Evolutionary conservation across 169 alveolate genomes (phyloP).

Genomic region (Cyclospora cayetanensis): DNA sequence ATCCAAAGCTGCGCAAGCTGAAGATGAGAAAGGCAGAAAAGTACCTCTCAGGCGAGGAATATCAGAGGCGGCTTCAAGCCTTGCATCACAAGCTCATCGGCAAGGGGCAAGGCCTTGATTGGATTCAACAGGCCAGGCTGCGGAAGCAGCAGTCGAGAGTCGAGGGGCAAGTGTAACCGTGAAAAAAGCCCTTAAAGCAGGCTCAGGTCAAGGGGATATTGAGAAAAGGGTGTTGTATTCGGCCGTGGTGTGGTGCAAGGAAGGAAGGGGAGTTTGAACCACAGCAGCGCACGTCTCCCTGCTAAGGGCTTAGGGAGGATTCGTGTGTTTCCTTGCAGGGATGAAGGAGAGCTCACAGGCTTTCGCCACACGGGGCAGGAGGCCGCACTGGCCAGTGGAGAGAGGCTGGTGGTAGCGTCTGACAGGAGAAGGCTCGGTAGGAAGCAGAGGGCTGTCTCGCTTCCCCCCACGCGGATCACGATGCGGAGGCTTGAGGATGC

Average conservation of each 20-base stretch:
- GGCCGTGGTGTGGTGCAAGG: not conserved
- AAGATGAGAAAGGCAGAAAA: not conserved
- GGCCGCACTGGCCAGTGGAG: not conserved
- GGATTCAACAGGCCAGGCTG: constrained; percentile 38
- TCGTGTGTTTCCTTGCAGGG: not conserved
- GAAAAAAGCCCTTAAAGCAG: no score
- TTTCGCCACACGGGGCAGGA: not conserved
- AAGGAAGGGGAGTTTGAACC: no score
- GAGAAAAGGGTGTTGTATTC: not conserved
- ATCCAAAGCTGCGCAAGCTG: constrained; percentile 58
- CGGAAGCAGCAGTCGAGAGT: not conserved
- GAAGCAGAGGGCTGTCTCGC: not conserved
- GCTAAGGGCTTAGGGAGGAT: constrained; percentile 10
- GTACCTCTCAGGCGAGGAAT: not conserved
- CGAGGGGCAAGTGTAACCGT: no score
- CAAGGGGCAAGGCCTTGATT: not conserved
- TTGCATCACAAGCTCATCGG: not conserved
- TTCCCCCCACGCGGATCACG: not conserved
- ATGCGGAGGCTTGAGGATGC: not conserved
- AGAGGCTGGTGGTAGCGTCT: not conserved
- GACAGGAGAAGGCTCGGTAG: not conserved
- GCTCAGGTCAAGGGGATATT: not conserved
- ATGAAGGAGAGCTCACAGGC: not conserved
- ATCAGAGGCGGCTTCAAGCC: not conserved
- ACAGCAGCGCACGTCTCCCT: no score